Conservation (phyloP, 495 filamentous ascomycete species). For the Astrocystis sublimbata region DNA sequence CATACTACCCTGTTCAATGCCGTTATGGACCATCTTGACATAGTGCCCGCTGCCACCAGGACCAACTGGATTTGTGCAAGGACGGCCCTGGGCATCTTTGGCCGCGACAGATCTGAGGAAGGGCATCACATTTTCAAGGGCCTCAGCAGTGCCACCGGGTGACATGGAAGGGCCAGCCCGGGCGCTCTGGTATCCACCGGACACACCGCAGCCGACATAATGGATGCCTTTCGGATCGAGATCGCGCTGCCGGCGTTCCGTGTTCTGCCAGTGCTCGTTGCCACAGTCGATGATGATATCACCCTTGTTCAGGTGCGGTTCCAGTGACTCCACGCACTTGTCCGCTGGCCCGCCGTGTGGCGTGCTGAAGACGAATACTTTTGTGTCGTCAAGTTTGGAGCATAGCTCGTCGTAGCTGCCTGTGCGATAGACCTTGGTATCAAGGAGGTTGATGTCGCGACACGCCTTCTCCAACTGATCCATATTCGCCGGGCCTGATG, state of each 20-base stretch:
- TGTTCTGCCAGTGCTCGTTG: constrained; percentile 71
- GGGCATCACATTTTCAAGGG: constrained; percentile 62
- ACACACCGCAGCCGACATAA: constrained; percentile 71
- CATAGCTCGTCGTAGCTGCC: constrained; percentile 28
- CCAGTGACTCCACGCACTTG: constrained; percentile 60
- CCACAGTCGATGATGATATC: constrained; percentile 74
- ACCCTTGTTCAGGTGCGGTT: constrained; percentile 55
- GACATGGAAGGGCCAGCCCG: constrained; percentile 65
- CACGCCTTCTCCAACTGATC: constrained; percentile 39
- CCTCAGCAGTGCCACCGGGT: constrained; percentile 61
- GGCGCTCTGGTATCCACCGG: constrained; percentile 69
- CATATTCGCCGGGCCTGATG: constrained; percentile 28
- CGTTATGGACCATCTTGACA: constrained; percentile 80
- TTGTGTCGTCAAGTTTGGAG: constrained; percentile 34
- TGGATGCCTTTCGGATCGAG: constrained; percentile 55
- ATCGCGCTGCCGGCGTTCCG: constrained; percentile 62
- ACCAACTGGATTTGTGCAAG: constrained; percentile 64
- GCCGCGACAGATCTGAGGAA: constrained; percentile 59
- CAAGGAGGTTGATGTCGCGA: constrained; percentile 34
- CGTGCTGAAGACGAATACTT: constrained; percentile 65
- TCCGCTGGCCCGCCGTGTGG: constrained; percentile 71
- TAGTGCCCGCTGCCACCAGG: constrained; percentile 68
- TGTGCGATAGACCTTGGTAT: constrained; percentile 33
- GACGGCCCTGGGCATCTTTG: constrained; percentile 57
- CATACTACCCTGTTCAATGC: constrained; percentile 76